Base-by-base conservation (phyloP, 495 filamentous ascomycete genomes). In the Mytilinidion resinicola region DNA sequence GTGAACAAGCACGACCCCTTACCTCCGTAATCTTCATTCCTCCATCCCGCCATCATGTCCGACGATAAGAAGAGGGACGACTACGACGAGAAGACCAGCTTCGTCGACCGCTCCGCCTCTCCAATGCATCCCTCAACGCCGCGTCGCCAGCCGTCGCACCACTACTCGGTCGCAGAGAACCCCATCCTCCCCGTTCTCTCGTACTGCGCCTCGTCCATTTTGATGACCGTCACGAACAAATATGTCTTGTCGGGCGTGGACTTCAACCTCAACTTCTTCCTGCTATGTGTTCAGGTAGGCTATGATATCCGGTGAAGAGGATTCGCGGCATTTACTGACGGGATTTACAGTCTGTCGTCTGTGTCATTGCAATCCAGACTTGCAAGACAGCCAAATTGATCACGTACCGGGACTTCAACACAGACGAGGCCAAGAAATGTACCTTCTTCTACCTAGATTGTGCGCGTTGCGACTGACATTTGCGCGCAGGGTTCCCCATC, bases 151-250 rank as follows among this genome's bases (percentile, higher is more conserved):
- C 74, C 17, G 63, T 52, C 51, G 51, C 70, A 14, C 48, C 43
- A 43, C 53, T 15, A 39, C 10, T 20, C 63, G 12, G 21, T 86
- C 44, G 75, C 83, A 59, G 89, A 87, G 67, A 92, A 82, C 68
- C 88, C 92, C 9, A 73, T 82, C 37, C 69, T 93, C 9, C 88
- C 92, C 9, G 88, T 99, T 61, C 69, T 96, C 51, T 84, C 87
- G 20, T 99, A 99, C 77, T 99, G 93, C 75, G 79, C 84, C 64
- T 87, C 93, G 51, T 96, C 91, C 5, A 99, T 99, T 63, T 78
- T 92, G 72, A 99, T 99, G 93, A 99, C 95, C 39, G 86, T 96
- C 21, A 95, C 93, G 75, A 99, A 99, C 77, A 99, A 99, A 81
- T 99, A 93, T 71, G 91, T 96, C 50, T 79, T 99, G 34, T 95